phyloP scores from a whole-genome alignment of 345 rosid species.

The Ceriops tagal region DNA sequence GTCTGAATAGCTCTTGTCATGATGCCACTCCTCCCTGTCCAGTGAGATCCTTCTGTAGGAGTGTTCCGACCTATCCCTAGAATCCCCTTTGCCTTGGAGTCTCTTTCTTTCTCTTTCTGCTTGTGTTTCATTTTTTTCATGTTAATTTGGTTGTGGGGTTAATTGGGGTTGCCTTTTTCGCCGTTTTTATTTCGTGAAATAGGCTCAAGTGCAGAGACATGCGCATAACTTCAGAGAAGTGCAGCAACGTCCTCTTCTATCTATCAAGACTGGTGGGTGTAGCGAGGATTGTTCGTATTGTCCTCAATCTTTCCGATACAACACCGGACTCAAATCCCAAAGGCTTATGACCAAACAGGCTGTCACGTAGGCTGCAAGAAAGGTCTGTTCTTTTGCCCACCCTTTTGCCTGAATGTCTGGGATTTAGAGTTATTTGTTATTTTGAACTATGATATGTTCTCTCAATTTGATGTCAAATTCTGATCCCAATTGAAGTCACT shows the following conservation, averaged over 20 bases:
- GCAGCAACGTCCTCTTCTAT: too few relatives aligned
- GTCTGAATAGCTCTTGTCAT: constrained; percentile 27
- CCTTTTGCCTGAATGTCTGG: not conserved
- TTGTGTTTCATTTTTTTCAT: not conserved
- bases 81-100: constrained; percentile 38
- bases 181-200: not conserved
- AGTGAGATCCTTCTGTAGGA: constrained; percentile 23
- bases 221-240: constrained; percentile 97
- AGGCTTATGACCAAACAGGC: constrained; percentile 75
- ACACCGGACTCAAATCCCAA: constrained; percentile 80
- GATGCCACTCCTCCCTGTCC: constrained; percentile 29
- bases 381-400: constrained; percentile 34
- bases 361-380: constrained; percentile 73
- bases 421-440: not conserved
- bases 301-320: too few relatives aligned
- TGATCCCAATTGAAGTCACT: not conserved
- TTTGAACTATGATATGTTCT: not conserved
- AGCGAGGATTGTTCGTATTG: too few relatives aligned
- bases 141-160: constrained; percentile 8
- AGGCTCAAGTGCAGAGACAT: constrained; percentile 98
- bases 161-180: not conserved
- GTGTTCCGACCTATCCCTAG: constrained; percentile 16
- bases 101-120: constrained; percentile 9
- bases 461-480: too few relatives aligned
- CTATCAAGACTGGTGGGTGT: too few relatives aligned